Conservation (phyloP, 2,329 filamentous ascomycete genomes). For the Penicillium sp. region DNA sequence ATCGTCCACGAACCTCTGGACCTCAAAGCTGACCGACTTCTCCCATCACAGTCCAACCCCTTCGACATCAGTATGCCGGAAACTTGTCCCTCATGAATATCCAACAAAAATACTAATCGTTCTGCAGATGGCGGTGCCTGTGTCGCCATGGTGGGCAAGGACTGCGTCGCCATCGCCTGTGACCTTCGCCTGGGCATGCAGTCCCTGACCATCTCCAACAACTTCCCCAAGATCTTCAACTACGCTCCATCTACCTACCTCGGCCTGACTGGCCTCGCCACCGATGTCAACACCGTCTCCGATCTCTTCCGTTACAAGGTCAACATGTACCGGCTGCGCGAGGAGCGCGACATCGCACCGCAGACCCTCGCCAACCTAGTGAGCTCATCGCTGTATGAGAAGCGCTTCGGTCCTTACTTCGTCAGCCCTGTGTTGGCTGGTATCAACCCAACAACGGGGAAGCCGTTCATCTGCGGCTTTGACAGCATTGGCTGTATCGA, state of each 20-base stretch:
- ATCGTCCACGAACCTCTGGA: conserved; percentile 17
- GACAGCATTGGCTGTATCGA: conserved; percentile 99
- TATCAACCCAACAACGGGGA: conserved; percentile 87
- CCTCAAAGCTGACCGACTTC: conserved; percentile 36
- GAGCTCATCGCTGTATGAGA: conserved; percentile 86
- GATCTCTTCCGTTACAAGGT: conserved; percentile 99
- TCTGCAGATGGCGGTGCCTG: conserved; percentile 77
- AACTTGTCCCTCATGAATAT: conserved; percentile 8
- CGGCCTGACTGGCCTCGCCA: conserved; percentile 92
- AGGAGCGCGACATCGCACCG: conserved; percentile 94
- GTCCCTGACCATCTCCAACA: conserved; percentile 92
- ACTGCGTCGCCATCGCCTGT: conserved; percentile 99
- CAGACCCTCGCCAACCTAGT: conserved; percentile 97
- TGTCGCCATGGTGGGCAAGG: conserved; percentile 98
- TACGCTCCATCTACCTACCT: conserved; percentile 90
- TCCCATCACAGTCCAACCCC: conserved; percentile 69
- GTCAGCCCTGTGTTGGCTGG: conserved; percentile 92
- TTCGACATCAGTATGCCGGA: conserved; percentile 84
- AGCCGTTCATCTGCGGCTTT: conserved; percentile 98
- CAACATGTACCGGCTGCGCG: conserved; percentile 98
- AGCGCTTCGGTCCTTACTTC: conserved; percentile 94
- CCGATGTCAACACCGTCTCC: conserved; percentile 89
- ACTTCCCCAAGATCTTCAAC: conserved; percentile 99
- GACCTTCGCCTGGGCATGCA: conserved; percentile 97
- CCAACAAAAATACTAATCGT: conserved; percentile 15